phyloP scores from a whole-genome alignment of 176 grass and related monocot genomes.

The Triticum dicoccoides region DNA sequence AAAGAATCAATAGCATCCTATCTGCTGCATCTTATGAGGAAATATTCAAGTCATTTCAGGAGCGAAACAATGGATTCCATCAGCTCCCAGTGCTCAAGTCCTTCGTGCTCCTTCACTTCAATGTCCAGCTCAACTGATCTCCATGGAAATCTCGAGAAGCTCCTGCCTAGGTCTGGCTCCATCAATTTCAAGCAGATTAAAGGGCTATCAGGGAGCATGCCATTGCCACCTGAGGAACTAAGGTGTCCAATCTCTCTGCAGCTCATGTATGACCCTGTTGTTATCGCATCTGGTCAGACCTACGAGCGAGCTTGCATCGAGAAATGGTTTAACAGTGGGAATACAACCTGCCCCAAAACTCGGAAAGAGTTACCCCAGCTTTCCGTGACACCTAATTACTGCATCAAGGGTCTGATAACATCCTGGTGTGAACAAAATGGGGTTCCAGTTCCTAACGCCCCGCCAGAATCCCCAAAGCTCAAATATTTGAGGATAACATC shows the following conservation, averaged over 20 bases:
- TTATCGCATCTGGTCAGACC: slow-evolving; percentile 85
- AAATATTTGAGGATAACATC: slow-evolving; percentile 54
- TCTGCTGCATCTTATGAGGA: slow-evolving; percentile 68
- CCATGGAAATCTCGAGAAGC: slow-evolving; percentile 34
- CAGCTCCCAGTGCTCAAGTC: slow-evolving; percentile 49
- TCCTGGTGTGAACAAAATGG: slow-evolving; percentile 88
- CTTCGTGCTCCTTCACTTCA: slow-evolving; percentile 39
- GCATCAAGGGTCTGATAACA: slow-evolving; percentile 74
- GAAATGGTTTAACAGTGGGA: slow-evolving; percentile 74
- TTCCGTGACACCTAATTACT: slow-evolving; percentile 73
- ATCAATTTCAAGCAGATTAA: slow-evolving; percentile 51
- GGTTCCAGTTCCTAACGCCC: slow-evolving; percentile 46
- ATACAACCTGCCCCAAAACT: slow-evolving; percentile 81
- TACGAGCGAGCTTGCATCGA: slow-evolving; percentile 89
- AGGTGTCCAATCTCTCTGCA: slow-evolving; percentile 89
- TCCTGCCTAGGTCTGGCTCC: slow-evolving; percentile 32
- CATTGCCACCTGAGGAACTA: slow-evolving; percentile 73
- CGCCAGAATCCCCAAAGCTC: slow-evolving; percentile 76
- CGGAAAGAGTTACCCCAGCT: slow-evolving; percentile 62
- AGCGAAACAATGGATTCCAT: slow-evolving; percentile 35
- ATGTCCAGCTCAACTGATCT: slow-evolving; percentile 27
- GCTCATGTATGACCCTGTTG: slow-evolving; percentile 82
- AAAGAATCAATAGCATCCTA: slow-evolving; percentile 55
- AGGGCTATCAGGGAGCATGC: slow-evolving; percentile 68
- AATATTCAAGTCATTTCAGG: slow-evolving; percentile 60